Evolutionary conservation across 352 stramenopile species (phyloP), one percentile per base, ranked within the genome.

Genomic region (Blastocystis sp.): DNA sequence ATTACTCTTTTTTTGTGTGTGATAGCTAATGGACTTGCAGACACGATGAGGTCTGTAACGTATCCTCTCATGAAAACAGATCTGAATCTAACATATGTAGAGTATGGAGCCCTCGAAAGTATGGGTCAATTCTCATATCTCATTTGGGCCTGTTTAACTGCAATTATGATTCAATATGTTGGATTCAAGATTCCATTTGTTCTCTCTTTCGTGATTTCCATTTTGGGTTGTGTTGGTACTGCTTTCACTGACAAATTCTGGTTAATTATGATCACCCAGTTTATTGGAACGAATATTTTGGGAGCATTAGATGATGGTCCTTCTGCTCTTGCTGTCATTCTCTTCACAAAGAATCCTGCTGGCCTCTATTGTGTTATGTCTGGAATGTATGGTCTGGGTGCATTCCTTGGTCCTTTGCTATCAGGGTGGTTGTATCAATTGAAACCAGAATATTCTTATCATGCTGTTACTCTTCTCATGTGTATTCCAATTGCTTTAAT

Each of bases 331-430:
- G 77, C 59, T 29, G 65, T 78, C 9, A 32, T 87, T 43, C 24
- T 87, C 21, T 87, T 87, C 56, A 87, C 77, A 29, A 78, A 87
- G 43, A 58, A 87, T 37, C 21, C 77, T 14, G 77, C 39, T 21
- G 65, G 27, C 39, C n/a, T 87, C 4, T 78, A 74, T 42, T 87
- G 77, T 43, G 74, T 87, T 35, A 87, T 87, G 77, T 59, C 59
- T 51, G 59, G 42, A 35, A 78, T 75, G 16, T 87, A 87, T 42
- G 77, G 77, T 27, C 46, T 87, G 0, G 77, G 77, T 27, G 77
- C 54, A n/a, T 78, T 87, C 5, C 19, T 87, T 12, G 77, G 51
- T 4, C 77, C 77, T n/a, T 12, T 78, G 19, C 52, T 78, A 6
- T 58, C 65, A 35, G 32, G 27, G 6, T 75, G 37, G 29, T 43